phyloP scores from a whole-genome alignment of 2,329 filamentous ascomycete species.

The Botrytis pseudocinerea region DNA sequence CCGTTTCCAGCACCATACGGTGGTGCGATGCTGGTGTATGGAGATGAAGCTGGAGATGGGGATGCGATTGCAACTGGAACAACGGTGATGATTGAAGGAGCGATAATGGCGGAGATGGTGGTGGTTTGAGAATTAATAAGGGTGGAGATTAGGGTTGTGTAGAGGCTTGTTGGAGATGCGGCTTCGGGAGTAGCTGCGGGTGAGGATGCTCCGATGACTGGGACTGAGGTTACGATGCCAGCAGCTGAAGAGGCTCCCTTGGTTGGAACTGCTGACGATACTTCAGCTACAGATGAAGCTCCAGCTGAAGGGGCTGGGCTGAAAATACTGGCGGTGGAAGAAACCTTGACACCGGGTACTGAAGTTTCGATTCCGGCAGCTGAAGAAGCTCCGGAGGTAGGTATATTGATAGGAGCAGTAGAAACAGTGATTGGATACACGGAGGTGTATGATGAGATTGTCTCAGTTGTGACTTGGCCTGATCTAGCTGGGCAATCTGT shows the following conservation, averaged over 20 bases:
- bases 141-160: constrained; percentile 3
- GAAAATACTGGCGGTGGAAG: not conserved
- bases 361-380: not conserved
- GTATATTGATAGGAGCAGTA: constrained; percentile 3
- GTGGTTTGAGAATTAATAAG: not conserved
- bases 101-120: not conserved
- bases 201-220: not conserved
- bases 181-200: not conserved
- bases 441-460: constrained; percentile 48
- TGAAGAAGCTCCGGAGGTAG: not conserved
- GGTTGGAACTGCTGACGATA: not conserved
- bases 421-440: constrained; percentile 30
- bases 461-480: constrained; percentile 44
- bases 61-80: not conserved
- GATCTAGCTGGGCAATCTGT: constrained; percentile 52
- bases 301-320: too few species aligned
- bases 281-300: not conserved
- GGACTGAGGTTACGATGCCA: not conserved
- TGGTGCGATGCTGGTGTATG: not conserved
- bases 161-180: not conserved
- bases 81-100: constrained; percentile 10
- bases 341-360: not conserved
- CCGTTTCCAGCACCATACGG: not conserved
- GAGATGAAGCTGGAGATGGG: not conserved
- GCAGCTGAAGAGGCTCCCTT: not conserved